phyloP scores from a whole-genome alignment of 257 asterid species.

The Solanum paucissectum region DNA sequence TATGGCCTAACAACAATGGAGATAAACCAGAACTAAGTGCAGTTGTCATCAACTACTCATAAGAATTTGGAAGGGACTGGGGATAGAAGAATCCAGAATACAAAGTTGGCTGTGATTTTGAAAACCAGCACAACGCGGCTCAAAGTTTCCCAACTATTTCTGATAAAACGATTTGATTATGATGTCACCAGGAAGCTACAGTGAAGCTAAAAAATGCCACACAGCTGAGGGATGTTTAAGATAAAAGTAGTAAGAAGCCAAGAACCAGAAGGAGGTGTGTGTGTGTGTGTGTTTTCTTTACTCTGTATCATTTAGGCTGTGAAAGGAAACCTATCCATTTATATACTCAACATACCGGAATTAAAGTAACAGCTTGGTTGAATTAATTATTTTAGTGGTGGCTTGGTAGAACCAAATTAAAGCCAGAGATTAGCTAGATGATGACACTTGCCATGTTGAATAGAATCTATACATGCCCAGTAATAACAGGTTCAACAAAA shows the following conservation, averaged over 20 bases:
- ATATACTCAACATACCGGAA: not conserved
- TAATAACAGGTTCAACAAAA: not conserved
- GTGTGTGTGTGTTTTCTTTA: not conserved
- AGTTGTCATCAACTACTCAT: not conserved
- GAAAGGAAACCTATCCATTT: not conserved
- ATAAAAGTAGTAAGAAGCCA: not conserved
- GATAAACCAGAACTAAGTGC: not conserved
- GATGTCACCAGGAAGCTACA: not conserved
- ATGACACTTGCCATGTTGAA: not conserved
- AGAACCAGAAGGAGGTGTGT: not conserved
- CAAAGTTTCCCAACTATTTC: not conserved
- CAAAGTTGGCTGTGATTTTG: not conserved
- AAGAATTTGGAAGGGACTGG: not conserved
- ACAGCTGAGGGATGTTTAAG: not conserved
- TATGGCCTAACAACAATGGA: not conserved
- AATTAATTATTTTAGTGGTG: not conserved
- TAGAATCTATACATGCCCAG: not conserved
- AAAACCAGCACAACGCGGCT: not conserved
- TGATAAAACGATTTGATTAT: not conserved
- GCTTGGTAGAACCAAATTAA: not conserved
- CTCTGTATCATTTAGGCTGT: not conserved
- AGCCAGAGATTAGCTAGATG: not conserved
- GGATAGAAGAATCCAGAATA: not conserved
- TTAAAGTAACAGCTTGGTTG: not conserved
- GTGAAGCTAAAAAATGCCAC: not conserved